Percentiles rank a stretch among this genome's conserved stretches.
Conservation (phyloP, 2,329 filamentous ascomycete species). For the Sclerotinia minor region DNA sequence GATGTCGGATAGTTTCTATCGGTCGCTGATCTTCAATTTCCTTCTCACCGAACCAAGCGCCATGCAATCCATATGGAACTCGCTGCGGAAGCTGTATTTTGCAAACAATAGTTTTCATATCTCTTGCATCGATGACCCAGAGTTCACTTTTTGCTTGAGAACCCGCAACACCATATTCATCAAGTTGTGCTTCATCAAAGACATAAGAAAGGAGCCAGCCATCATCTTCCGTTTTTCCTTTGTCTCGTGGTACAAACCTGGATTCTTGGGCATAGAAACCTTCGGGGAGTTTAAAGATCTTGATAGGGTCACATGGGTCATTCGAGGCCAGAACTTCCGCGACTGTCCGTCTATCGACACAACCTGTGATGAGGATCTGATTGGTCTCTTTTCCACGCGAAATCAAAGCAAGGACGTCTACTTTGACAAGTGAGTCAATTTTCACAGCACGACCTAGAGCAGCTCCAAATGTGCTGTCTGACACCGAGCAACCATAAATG, state of each 20-base stretch:
- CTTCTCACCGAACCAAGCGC: slow-evolving; percentile 58
- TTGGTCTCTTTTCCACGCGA: slow-evolving; percentile 49
- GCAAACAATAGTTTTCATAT: slow-evolving; percentile 61
- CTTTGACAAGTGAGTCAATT: slow-evolving; percentile 64
- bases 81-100: slow-evolving; percentile 62
- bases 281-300: slow-evolving; percentile 60
- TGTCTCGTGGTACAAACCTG: slow-evolving; percentile 57
- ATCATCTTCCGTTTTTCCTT: slow-evolving; percentile 56
- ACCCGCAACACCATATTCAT: slow-evolving; percentile 42
- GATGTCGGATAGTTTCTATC: slow-evolving; percentile 32
- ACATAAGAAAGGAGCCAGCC: slow-evolving; percentile 69
- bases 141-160: slow-evolving; percentile 57
- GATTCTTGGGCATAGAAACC: slow-evolving; percentile 68
- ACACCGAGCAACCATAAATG: slow-evolving; percentile 67
- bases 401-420: slow-evolving; percentile 58
- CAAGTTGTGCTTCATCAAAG: slow-evolving; percentile 66
- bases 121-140: slow-evolving; percentile 66
- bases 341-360: slow-evolving; percentile 59
- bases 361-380: slow-evolving; percentile 56
- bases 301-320: slow-evolving; percentile 56
- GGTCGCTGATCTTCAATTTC: slow-evolving; percentile 51
- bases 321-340: slow-evolving; percentile 51
- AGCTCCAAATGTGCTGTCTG: slow-evolving; percentile 56
- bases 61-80: slow-evolving; percentile 70
- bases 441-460: slow-evolving; percentile 65